A percentile compares a stretch with the other conserved stretches of the same genome.
phyloP scores from a whole-genome alignment of 495 filamentous ascomycete species.

The Tricharina praecox region DNA sequence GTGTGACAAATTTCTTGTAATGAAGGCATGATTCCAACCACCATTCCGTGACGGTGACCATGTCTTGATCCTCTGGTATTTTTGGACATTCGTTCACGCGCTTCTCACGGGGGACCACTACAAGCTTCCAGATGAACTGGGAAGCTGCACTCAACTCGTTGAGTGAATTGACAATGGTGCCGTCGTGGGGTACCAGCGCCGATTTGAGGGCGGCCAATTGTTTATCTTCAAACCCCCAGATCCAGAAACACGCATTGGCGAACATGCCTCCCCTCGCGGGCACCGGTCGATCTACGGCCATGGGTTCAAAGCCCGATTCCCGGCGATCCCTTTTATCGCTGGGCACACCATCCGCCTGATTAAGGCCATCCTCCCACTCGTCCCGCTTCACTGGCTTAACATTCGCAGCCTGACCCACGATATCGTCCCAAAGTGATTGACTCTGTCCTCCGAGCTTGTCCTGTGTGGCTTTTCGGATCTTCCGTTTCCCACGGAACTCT shows the following conservation, averaged over 20 bases:
- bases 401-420: constrained; percentile 40
- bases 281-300: constrained; percentile 5
- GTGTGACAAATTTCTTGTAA: constrained; percentile 49
- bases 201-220: constrained; percentile 32
- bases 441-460: constrained; percentile 62
- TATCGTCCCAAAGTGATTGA: constrained; percentile 72
- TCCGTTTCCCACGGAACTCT: constrained; percentile 36
- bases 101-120: constrained; percentile 2
- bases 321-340: not conserved
- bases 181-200: constrained; percentile 33
- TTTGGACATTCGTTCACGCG: constrained; percentile 4
- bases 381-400: constrained; percentile 28
- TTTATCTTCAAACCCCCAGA: constrained; percentile 42
- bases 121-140: not conserved
- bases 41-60: constrained; percentile 58
- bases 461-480: constrained; percentile 66
- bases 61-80: constrained; percentile 4
- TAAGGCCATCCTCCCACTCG: constrained; percentile 22
- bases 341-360: not conserved
- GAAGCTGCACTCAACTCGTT: constrained; percentile 28
- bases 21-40: constrained; percentile 83
- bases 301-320: constrained; percentile 10
- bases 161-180: constrained; percentile 30
- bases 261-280: constrained; percentile 32
- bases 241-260: constrained; percentile 40